These are phyloP conservation scores for Stachybotrys chlorohalonatus DNA, from an alignment of 2,329 filamentous ascomycete genomes.

Conservation along the genomic window DNA sequence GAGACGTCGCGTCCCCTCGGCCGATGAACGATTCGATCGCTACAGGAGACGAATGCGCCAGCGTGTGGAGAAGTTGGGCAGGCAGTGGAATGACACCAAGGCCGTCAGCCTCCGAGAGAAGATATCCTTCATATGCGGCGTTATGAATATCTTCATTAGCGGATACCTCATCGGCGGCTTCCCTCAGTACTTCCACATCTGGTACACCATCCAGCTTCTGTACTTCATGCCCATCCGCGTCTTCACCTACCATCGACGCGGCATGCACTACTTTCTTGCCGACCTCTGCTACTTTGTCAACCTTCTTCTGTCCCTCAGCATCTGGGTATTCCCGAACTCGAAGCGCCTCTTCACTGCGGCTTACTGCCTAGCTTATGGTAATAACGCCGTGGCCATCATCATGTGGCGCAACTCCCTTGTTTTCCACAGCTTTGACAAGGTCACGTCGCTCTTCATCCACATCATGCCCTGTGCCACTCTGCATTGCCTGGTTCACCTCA, in stretches of 20 bases:
- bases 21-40: constrained; percentile 86
- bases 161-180: constrained; percentile 85
- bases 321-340: constrained; percentile 86
- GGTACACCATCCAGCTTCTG: constrained; percentile 79
- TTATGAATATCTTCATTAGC: constrained; percentile 95
- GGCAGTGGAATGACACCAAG: constrained; percentile 82
- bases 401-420: constrained; percentile 99
- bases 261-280: constrained; percentile 94
- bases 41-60: constrained; percentile 81
- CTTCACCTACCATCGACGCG: constrained; percentile 82
- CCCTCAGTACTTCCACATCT: constrained; percentile 80
- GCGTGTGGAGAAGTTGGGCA: constrained; percentile 79
- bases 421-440: constrained; percentile 97
- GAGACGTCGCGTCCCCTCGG: constrained; percentile 74
- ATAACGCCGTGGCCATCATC: constrained; percentile 94
- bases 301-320: constrained; percentile 66
- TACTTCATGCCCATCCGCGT: constrained; percentile 98
- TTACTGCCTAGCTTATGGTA: constrained; percentile 89
- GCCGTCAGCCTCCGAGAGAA: constrained; percentile 87
- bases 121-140: constrained; percentile 88
- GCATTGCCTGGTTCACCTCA: constrained; percentile 83
- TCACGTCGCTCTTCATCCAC: constrained; percentile 97
- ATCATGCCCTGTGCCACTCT: constrained; percentile 96
- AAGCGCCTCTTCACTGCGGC: constrained; percentile 87
- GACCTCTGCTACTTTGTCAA: constrained; percentile 99